Base-by-base conservation (phyloP, 208 protist species). In the Trypanosomatidae sp. region DNA sequence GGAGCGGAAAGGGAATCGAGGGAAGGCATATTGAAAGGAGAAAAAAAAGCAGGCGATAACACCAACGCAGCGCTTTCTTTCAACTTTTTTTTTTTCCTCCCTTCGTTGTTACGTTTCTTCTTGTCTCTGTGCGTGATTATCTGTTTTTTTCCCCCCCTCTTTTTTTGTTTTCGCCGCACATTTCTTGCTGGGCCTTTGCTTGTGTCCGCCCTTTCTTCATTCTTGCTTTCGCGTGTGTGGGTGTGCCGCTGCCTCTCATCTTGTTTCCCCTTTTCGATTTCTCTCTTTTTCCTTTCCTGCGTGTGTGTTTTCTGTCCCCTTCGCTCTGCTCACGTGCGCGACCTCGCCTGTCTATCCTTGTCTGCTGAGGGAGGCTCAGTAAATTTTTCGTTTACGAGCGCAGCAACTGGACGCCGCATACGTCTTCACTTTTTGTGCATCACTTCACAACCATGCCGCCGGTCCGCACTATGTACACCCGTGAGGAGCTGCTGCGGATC, bases 401-500 rank as follows among this genome's bases (percentile, higher is more conserved):
- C 25, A 58, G 53, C 53, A 58, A 30, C 10, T 58, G 10, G 10
- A 8, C 13, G 25, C 53, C 30, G 25, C 25, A 33, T 58, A 58
- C 25, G 3, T 13, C 6, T 60, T 55, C n/a, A 6, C 3, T 50
- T 59, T 59, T 46, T 22, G 46, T 41, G 28, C 44, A 22, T 68
- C 36, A 33, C 1, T 6, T 68, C 9, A 15, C 4, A 53, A 17
- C 46, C 28, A 83, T 83, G 73, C 66, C 60, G 2, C 17, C 80
- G 7, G 65, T 81, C 9, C 69, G 80, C 28, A 79, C 81, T 0
- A 75, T 84, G 17, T 93, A 93, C 83, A 90, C 83, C 39, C 83
- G 77, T 1, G 73, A 80, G 30, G 78, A 95, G 71, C 70, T 95
- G 7, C 80, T 92, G 9, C 69, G 82, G n/a, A 78, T 93, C 36